phyloP scores from a whole-genome alignment of 1,284 basidiomycete genomes.

The Mycena sp. region DNA sequence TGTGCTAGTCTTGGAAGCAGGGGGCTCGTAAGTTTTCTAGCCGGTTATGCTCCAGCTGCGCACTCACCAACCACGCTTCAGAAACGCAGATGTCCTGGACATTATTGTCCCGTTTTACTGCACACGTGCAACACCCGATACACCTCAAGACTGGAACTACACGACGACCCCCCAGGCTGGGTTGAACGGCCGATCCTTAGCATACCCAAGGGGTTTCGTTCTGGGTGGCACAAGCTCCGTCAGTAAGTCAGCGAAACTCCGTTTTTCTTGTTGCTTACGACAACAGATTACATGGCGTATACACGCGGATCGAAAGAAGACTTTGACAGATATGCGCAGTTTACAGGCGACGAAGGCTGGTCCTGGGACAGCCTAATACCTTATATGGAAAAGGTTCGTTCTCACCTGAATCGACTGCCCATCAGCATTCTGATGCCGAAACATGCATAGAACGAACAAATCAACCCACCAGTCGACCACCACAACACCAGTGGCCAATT shows the following conservation, averaged over 20 bases:
- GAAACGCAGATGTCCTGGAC: conserved; percentile 37
- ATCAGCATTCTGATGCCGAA: background rate
- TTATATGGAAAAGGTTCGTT: conserved; percentile 30
- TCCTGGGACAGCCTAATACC: conserved; percentile 2
- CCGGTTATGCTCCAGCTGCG: too few relatives aligned
- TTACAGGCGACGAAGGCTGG: background rate
- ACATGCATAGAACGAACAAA: conserved; percentile 35
- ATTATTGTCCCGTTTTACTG: conserved; percentile 38
- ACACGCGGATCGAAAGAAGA: background rate
- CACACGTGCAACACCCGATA: conserved; percentile 27
- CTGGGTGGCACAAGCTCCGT: conserved; percentile 37
- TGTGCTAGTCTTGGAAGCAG: conserved; percentile 41
- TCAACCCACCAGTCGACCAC: conserved; percentile 34
- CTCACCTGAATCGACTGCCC: conserved; percentile 39
- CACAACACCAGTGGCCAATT: conserved; percentile 36
- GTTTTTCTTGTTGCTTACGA: background rate
- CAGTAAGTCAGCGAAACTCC: conserved; percentile 28
- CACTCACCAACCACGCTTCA: too few relatives aligned
- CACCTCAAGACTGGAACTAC: conserved; percentile 29
- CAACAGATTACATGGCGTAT: conserved; percentile 33
- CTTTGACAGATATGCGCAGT: background rate
- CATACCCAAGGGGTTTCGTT: conserved; percentile 34
- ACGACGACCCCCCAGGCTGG: conserved; percentile 33
- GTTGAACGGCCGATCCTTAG: conserved; percentile 26
- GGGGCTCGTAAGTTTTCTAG: conserved; percentile 36